phyloP scores from a whole-genome alignment of 805 yeast species.

The Candida palmyrensis region DNA sequence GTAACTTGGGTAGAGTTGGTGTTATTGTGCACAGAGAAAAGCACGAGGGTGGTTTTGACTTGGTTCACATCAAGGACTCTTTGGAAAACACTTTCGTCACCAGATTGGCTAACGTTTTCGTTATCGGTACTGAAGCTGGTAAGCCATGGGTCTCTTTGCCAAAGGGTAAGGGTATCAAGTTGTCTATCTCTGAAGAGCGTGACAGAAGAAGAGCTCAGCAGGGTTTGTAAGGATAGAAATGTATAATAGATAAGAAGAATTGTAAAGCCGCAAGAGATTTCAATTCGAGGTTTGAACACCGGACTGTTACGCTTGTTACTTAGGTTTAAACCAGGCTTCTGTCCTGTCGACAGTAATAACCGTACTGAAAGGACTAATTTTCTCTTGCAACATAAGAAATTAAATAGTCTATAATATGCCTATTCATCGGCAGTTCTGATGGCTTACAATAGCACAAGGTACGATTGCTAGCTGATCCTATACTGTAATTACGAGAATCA shows the following conservation, averaged over 20 bases:
- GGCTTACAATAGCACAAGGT: too few relatives aligned
- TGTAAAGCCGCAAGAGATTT: too few relatives aligned
- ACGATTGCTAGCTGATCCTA: too few relatives aligned
- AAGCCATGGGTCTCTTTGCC: conserved; percentile 93
- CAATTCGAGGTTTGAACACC: too few relatives aligned
- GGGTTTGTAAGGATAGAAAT: conserved; percentile 21
- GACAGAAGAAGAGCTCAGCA: conserved; percentile 91
- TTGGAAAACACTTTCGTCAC: conserved; percentile 94
- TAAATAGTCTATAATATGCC: too few relatives aligned
- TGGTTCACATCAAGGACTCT: conserved; percentile 93
- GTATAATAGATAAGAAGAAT: background rate
- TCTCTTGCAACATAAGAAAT: too few relatives aligned
- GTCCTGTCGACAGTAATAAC: too few relatives aligned
- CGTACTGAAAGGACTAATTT: too few relatives aligned
- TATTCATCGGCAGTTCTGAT: too few relatives aligned
- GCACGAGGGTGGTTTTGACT: conserved; percentile 98
- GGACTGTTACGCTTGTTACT: too few relatives aligned
- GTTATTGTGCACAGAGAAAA: conserved; percentile 92
- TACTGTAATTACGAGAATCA: too few relatives aligned
- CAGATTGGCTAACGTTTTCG: conserved; percentile 89
- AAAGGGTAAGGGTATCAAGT: conserved; percentile 99
- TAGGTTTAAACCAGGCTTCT: too few relatives aligned
- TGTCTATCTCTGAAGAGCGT: conserved; percentile 94
- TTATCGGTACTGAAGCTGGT: conserved; percentile 86
- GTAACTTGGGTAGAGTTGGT: conserved; percentile 98